Evolutionary conservation across 352 stramenopile species (phyloP).

Genomic region (Aphanomyces cochlioides): DNA sequence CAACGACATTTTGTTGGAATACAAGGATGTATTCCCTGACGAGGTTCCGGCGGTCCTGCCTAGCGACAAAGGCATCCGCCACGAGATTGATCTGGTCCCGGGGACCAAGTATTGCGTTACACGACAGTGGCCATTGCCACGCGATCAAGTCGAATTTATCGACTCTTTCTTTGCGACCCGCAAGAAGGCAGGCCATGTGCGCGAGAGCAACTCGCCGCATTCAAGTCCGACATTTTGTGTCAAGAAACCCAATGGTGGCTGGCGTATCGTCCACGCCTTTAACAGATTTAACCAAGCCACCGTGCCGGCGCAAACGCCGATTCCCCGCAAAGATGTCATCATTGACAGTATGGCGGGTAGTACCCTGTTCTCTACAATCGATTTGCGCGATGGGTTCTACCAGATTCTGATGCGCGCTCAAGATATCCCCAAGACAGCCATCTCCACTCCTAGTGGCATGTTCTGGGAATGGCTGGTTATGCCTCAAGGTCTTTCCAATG

Average conservation of each 20-base stretch:
- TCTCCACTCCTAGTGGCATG: conserved; percentile 30
- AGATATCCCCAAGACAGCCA: conserved; percentile 32
- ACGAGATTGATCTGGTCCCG: conserved; percentile 26
- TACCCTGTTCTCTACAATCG: conserved; percentile 36
- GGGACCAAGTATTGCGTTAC: conserved; percentile 17
- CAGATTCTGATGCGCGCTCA: conserved; percentile 31
- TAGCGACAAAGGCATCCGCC: background rate
- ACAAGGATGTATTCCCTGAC: background rate
- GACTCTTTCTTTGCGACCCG: conserved; percentile 18
- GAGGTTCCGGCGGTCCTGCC: background rate
- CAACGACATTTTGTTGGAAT: background rate
- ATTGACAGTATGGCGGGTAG: conserved; percentile 35
- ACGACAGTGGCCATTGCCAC: conserved; percentile 32
- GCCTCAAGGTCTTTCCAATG: conserved; percentile 34
- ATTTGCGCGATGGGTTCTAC: conserved; percentile 39
- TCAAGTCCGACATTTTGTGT: conserved; percentile 36
- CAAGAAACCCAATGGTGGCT: conserved; percentile 30
- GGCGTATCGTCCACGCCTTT: conserved; percentile 38
- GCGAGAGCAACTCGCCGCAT: conserved; percentile 32
- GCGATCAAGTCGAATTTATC: conserved; percentile 31
- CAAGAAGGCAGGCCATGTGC: conserved; percentile 23
- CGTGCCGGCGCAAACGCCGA: conserved; percentile 36
- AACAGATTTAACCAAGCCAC: conserved; percentile 40
- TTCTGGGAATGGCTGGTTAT: conserved; percentile 40
- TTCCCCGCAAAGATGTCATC: conserved; percentile 35